phyloP scores from a whole-genome alignment of 1,139 yeast species.

The Debaryomyces sp. region DNA sequence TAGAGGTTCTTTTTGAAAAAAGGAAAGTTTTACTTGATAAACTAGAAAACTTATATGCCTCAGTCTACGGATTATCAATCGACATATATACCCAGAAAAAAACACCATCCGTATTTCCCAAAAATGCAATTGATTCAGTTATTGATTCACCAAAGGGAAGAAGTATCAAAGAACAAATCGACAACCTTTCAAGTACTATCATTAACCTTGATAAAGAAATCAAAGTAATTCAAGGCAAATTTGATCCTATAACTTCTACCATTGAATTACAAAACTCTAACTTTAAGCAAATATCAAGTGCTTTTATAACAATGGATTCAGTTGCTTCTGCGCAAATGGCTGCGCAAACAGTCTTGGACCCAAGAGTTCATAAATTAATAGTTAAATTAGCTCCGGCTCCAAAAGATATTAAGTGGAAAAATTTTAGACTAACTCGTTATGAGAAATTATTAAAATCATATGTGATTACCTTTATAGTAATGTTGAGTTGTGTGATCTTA shows the following conservation, averaged over 20 bases:
- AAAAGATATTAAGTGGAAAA: conserved; percentile 76
- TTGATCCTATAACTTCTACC: conserved; percentile 29
- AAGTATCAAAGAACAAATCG: conserved; percentile 16
- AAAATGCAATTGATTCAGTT: conserved; percentile 1
- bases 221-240: conserved; percentile 31
- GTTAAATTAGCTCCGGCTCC: conserved; percentile 81
- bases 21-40: conserved; percentile 35
- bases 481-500: conserved; percentile 63
- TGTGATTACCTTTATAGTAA: conserved; percentile 61
- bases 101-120: conserved; percentile 30
- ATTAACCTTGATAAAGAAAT: conserved; percentile 32
- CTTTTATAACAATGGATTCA: conserved; percentile 80
- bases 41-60: conserved; percentile 51
- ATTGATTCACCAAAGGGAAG: neutral
- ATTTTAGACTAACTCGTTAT: conserved; percentile 60
- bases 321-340: conserved; percentile 88
- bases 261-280: conserved; percentile 29
- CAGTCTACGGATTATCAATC: conserved; percentile 46
- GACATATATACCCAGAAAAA: conserved; percentile 37
- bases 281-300: conserved; percentile 58
- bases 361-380: conserved; percentile 70
- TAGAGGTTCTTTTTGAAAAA: conserved; percentile 42
- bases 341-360: conserved; percentile 80
- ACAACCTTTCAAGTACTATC: conserved; percentile 24
- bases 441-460: conserved; percentile 60